Evolutionary conservation across 1,139 yeast genomes (phyloP).

Genomic region (Blastobotrys apis): DNA sequence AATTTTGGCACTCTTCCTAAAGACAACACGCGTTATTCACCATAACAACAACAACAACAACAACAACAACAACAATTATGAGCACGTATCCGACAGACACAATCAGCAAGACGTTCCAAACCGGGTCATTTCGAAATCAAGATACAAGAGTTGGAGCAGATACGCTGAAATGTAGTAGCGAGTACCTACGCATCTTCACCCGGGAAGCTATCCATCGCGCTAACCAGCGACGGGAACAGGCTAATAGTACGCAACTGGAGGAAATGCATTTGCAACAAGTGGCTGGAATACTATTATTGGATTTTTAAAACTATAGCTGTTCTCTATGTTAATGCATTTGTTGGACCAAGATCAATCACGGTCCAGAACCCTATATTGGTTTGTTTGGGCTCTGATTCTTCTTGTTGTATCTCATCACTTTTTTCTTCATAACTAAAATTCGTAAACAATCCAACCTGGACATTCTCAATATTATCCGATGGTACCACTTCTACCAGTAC

Average conservation of each 20-base stretch:
- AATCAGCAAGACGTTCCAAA: slow-evolving; percentile 23
- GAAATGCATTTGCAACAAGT: slow-evolving; percentile 24
- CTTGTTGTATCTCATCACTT: neutral
- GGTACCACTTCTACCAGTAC: slow-evolving; percentile 22
- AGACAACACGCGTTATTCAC: neutral
- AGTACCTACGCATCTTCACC: slow-evolving; percentile 32
- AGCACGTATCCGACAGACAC: slow-evolving; percentile 23
- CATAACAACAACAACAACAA: too few species aligned
- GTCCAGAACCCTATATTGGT: slow-evolving; percentile 18
- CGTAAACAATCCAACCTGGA: slow-evolving; percentile 26
- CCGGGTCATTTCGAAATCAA: slow-evolving; percentile 24
- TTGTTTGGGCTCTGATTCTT: neutral
- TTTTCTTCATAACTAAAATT: slow-evolving; percentile 16
- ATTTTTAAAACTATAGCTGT: slow-evolving; percentile 26
- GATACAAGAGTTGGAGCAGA: slow-evolving; percentile 28
- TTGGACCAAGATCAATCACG: slow-evolving; percentile 8
- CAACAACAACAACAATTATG: neutral
- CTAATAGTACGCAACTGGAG: slow-evolving; percentile 19
- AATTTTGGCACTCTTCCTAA: neutral
- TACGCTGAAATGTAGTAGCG: slow-evolving; percentile 29
- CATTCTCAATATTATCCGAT: neutral
- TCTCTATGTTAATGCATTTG: too few species aligned
- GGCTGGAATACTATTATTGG: slow-evolving; percentile 26
- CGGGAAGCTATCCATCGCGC: slow-evolving; percentile 34
- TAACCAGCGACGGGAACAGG: slow-evolving; percentile 21